Percentiles rank a stretch among this genome's conserved stretches.
phyloP scores from a whole-genome alignment of 2,329 filamentous ascomycete species.

The Calonectria pteridis region DNA sequence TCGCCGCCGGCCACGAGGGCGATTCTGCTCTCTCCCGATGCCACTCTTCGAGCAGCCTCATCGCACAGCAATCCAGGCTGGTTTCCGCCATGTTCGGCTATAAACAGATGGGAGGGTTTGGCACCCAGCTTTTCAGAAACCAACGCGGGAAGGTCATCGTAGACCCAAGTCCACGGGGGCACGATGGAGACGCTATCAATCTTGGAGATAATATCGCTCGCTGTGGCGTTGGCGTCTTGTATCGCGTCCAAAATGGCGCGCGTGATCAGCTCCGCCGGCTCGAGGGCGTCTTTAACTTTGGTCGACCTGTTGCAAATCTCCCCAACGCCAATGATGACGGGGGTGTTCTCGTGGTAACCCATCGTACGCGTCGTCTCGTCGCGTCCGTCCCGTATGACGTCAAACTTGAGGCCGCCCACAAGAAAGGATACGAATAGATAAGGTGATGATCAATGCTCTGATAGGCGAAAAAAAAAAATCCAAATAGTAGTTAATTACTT shows the following conservation, averaged over 20 bases:
- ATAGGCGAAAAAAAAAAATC: background rate
- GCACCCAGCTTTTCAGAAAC: slow-evolving; percentile 64
- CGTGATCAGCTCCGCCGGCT: slow-evolving; percentile 71
- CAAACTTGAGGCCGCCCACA: background rate
- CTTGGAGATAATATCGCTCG: slow-evolving; percentile 37
- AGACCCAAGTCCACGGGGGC: slow-evolving; percentile 75
- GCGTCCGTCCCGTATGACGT: background rate
- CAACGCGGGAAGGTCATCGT: slow-evolving; percentile 68
- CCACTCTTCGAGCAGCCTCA: slow-evolving; percentile 69
- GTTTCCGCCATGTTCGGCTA: slow-evolving; percentile 73
- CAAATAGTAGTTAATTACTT: background rate
- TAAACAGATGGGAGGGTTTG: slow-evolving; percentile 59
- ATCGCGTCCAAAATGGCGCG: slow-evolving; percentile 66
- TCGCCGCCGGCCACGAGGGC: slow-evolving; percentile 74
- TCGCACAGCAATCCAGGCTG: slow-evolving; percentile 73
- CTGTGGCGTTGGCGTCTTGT: slow-evolving; percentile 51
- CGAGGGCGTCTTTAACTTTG: slow-evolving; percentile 60
- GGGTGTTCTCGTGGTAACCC: slow-evolving; percentile 40
- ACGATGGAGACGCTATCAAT: slow-evolving; percentile 72
- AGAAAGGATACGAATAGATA: background rate
- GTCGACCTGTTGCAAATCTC: slow-evolving; percentile 71
- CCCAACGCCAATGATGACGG: slow-evolving; percentile 72
- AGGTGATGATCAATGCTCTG: background rate
- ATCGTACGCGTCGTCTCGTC: background rate
- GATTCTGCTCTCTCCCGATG: slow-evolving; percentile 64